These are phyloP conservation scores for Fraxinus sp. DNA, from an alignment of 305 asterid genomes.

Conservation along the genomic window DNA sequence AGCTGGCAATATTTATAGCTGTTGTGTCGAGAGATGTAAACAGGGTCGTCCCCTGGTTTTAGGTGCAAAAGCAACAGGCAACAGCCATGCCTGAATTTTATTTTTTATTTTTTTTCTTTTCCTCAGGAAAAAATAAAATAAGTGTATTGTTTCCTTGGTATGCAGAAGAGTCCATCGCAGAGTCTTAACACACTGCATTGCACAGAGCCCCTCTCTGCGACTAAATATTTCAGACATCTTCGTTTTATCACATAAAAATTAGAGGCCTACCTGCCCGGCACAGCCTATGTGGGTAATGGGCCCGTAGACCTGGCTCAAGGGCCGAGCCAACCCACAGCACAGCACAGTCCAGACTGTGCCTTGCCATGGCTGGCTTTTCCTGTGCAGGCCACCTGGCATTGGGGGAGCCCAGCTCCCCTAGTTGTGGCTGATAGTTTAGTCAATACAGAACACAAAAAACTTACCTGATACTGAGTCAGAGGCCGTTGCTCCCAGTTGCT, in stretches of 20 bases:
- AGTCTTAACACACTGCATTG: neutral
- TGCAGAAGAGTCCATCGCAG: neutral
- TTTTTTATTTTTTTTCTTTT: neutral
- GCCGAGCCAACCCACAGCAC: neutral
- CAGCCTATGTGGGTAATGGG: neutral
- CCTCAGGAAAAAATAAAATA: neutral
- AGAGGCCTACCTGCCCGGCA: neutral
- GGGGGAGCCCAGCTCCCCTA: neutral
- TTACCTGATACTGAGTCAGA: constrained; percentile 69
- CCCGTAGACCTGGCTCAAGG: neutral
- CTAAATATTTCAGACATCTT: neutral
- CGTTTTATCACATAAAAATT: neutral
- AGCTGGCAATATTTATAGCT: neutral
- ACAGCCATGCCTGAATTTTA: neutral
- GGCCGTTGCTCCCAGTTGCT: constrained; percentile 99
- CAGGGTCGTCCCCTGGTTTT: neutral
- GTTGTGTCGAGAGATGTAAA: neutral
- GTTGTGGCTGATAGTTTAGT: neutral
- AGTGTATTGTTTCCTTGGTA: neutral
- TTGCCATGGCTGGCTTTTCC: neutral
- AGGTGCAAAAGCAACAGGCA: neutral
- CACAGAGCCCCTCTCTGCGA: neutral
- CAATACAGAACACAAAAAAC: constrained; percentile 19
- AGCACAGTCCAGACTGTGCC: neutral
- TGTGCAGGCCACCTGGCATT: neutral